Evolutionary conservation across 805 yeast genomes (phyloP), one percentile per base, ranked within the genome.

Genomic region (Isabelozyma rhagii): DNA sequence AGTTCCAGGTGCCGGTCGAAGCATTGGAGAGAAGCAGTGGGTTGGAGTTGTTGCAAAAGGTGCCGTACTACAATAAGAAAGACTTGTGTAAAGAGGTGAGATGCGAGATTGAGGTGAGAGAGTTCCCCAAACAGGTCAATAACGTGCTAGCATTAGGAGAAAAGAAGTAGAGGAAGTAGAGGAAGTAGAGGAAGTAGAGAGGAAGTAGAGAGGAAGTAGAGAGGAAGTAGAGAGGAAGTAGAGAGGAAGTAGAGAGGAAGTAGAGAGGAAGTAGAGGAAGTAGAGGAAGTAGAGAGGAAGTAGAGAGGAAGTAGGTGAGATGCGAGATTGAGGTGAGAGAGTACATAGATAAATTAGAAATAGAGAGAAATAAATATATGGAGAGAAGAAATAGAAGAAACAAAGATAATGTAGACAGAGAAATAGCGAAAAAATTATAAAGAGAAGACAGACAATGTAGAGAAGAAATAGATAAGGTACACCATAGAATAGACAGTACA

Each of bases 11-110:
- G 8, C 97, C 98, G 2, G 67, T 92, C 0, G 93, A 92, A 55
- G 96, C 97, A 0, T 70, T 94, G 49, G 98, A 94, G 67, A 80
- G 89, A 59, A 80, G 96, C 2, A 75, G 92, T 1, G 99, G 99
- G 0, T 74, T 92, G 50, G 92, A 86, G 55, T 81, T 94, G 49
- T 70, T 94, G 62, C 83, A 84, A 47, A 80, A 82, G 54, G 81
- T 89, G 10, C 87, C 94, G 1, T 72, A 71, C 9, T 64, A 67
- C 49, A 71, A 75, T 51, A 79, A 78, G 59, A 81, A 79, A 57
- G 82, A 83, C 48, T 77, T 94, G 52, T 94, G 99, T 68, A 72
- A 78, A 50, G 96, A 93, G 59, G 85, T 87, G 28, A 76, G 78
- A 44, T 94, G 99, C 68, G 85, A 80, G 46, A 83, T 92, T 46